Base-by-base conservation (phyloP, 2,329 filamentous ascomycete species). In the Chaetothyriales sp. region DNA sequence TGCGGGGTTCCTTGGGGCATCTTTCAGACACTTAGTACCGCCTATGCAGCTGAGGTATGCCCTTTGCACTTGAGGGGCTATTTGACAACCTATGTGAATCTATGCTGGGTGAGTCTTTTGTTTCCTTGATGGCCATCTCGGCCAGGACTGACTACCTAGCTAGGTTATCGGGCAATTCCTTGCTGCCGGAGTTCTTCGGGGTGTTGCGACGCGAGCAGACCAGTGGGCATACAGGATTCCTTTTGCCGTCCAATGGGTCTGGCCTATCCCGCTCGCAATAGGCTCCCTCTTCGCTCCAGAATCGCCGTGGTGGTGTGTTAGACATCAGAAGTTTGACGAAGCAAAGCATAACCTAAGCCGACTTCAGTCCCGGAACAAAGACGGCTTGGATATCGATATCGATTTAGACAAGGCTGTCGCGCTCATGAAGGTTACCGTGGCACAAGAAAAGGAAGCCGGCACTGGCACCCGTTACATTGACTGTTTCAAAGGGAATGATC, bases 401-500 rank as follows among this genome's bases (percentile, higher is more conserved):
- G 51, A 57, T 43, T 43, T 53, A 18, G 56, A 54, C 45, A 53
- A 62, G 19, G 64, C 62, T 2, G 57, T 70, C 9, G 63, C 62
- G 3, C 63, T 65, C 57, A 68, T 70, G 56, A 53, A 63, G 1
- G 64, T 69, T 47, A 70, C 68, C 0, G 66, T 62, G 32, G 61
- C 63, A 25, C 50, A 65, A 2, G 64, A 51, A 49, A 28, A 49
- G 10, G 50, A 55, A 20, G 47, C 49, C 18, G 44, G 48, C 25
- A 50, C 51, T 20, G 50, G 51, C 45, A 55, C 53, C 2, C 80
- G 74, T 49, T 94, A 92, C 65, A 66, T 77, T 59, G 87, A 94
- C 65, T 94, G 86, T 69, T 93, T 94, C 75, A 81, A 76, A 63
- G 86, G 86, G 6, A 77, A 78, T n/a, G 82, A 93, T 62, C 71